These are phyloP conservation scores for Phytopythium aichiense DNA, from an alignment of 352 stramenopile genomes.

Conservation along the genomic window DNA sequence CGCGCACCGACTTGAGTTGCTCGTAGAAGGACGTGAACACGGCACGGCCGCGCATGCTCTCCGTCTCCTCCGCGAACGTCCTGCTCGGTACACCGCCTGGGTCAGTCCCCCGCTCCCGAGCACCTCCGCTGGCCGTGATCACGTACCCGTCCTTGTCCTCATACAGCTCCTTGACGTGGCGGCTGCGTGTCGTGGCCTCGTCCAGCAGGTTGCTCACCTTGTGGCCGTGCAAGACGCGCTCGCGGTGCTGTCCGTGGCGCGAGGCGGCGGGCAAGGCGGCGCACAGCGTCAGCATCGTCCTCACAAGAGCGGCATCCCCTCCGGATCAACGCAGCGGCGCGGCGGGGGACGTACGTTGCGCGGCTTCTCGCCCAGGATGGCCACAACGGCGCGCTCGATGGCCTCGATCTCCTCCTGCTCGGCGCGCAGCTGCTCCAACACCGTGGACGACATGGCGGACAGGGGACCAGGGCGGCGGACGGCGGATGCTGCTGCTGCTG, in stretches of 20 bases:
- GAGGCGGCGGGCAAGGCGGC: background rate
- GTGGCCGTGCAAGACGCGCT: slow-evolving; percentile 75
- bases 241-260: slow-evolving; percentile 46
- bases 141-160: slow-evolving; percentile 77
- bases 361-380: slow-evolving; percentile 72
- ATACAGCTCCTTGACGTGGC: slow-evolving; percentile 76
- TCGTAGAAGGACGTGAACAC: slow-evolving; percentile 89
- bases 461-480: too few relatives aligned
- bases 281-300: background rate
- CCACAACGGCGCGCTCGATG: slow-evolving; percentile 67
- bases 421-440: slow-evolving; percentile 78
- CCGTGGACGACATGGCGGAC: slow-evolving; percentile 70
- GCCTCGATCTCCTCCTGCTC: slow-evolving; percentile 81
- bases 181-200: slow-evolving; percentile 59
- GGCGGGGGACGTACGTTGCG: slow-evolving; percentile 55
- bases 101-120: background rate
- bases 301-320: background rate
- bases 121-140: too few relatives aligned
- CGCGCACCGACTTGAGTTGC: slow-evolving; percentile 80
- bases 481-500: too few relatives aligned
- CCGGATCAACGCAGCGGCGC: background rate
- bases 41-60: slow-evolving; percentile 66
- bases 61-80: slow-evolving; percentile 73
- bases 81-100: slow-evolving; percentile 16
- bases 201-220: slow-evolving; percentile 82